Evolutionary conservation across 1,284 basidiomycete species (phyloP), one percentile per base, ranked within the genome.

Genomic region (Cryptococcus sp.): DNA sequence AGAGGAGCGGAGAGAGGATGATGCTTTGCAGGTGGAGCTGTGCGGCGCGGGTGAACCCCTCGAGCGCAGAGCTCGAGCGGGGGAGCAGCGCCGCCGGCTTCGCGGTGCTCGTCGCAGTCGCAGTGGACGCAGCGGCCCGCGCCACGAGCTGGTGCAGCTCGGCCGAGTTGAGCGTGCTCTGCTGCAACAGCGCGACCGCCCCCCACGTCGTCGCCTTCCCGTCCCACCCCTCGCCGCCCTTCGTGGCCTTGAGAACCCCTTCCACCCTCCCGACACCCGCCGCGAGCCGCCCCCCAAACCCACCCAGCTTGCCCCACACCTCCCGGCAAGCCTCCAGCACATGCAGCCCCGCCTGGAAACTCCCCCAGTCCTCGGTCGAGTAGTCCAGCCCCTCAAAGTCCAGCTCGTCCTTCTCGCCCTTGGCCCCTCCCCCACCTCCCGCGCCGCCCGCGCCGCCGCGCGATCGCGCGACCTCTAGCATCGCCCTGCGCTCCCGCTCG

Each of bases 1-100:
- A 81, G 39, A 86, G 80, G n/a, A 98, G 80, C 0, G 95, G 94
- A 0, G 87, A 84, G 28, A 97, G 81, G 63, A 97, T 89, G 16
- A 87, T 89, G 53, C 82, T 81, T 70, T 92, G 90, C 13, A 96
- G 80, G 55, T 87, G 84, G 4, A 80, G 75, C 68, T 98, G 94
- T 46, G 87, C 86, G 0, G 86, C 79, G 49, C 81, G 81, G 0
- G 91, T 88, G 63, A 94, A 87, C 82, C 11, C 77, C 75, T 28
- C 84, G 82, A 0, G 87, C 82, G 21, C 78, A 79, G 1, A 80
- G 70, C 5, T 93, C 82, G 55, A 43, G 3, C 55, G 53, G 4
- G 47, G 57, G 35, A 37, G 54, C 24, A 50, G 44, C 35, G 50
- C 60, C 18, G 52, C 50, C 15, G 53, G 58, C n/a, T n/a, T n/a